phyloP scores from a whole-genome alignment of 2,329 filamentous ascomycete species.

The Emericellopsis cladophorae region DNA sequence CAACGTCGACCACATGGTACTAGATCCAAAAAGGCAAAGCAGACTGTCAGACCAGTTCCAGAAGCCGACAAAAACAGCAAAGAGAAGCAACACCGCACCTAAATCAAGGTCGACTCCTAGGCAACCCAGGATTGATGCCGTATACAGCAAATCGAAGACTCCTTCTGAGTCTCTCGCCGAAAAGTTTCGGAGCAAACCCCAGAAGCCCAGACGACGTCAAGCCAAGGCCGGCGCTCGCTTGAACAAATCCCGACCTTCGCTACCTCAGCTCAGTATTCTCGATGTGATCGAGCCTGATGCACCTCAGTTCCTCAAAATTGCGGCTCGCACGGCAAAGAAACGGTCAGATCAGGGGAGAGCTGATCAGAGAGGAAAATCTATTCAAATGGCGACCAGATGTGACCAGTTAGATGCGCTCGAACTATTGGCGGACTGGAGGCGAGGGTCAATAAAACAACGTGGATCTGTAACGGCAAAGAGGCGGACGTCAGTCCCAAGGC shows the following conservation, averaged over 20 bases:
- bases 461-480: conserved; percentile 15
- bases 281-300: conserved; percentile 41
- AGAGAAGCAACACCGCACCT: conserved; percentile 4
- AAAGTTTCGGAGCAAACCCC: not conserved
- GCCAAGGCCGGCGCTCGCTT: not conserved
- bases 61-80: conserved; percentile 12
- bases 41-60: conserved; percentile 12
- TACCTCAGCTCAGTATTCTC: conserved; percentile 46
- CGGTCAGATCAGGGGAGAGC: conserved; percentile 36
- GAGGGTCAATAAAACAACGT: conserved; percentile 34
- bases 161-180: too few relatives aligned
- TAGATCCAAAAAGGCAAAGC: conserved; percentile 26
- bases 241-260: conserved; percentile 3
- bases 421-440: conserved; percentile 41
- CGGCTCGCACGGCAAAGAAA: conserved; percentile 41
- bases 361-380: conserved; percentile 41
- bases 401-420: conserved; percentile 46
- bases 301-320: conserved; percentile 47
- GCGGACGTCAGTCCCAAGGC: too few relatives aligned
- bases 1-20: conserved; percentile 36
- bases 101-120: not conserved
- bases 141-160: too few relatives aligned
- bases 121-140: too few relatives aligned
- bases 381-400: conserved; percentile 45
- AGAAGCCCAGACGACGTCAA: conserved; percentile 1